These are phyloP conservation scores for Leucosporidium scottii DNA, from an alignment of 768 basidiomycete species.

Conservation along the genomic window DNA sequence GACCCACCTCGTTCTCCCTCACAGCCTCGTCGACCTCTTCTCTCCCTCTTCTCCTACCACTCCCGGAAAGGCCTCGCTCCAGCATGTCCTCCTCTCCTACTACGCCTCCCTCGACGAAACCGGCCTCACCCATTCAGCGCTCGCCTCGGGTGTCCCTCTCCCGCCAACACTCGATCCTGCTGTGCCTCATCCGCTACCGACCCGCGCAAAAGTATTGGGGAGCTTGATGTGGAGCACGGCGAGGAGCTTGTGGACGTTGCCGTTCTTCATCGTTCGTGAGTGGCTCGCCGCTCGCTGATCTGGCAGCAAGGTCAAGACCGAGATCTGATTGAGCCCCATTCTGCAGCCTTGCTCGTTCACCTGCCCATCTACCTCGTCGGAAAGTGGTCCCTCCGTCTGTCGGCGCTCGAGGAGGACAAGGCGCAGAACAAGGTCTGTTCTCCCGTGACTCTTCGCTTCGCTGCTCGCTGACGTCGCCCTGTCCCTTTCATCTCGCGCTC, in stretches of 20 bases:
- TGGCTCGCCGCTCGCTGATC: too few species aligned
- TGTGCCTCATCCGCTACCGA: slow-evolving; percentile 56
- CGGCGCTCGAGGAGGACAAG: slow-evolving; percentile 86
- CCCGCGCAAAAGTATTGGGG: slow-evolving; percentile 45
- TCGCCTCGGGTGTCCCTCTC: slow-evolving; percentile 68
- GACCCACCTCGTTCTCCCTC: background rate
- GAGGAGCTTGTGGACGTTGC: slow-evolving; percentile 46
- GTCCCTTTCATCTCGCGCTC: slow-evolving; percentile 68
- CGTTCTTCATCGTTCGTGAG: slow-evolving; percentile 70
- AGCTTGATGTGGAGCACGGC: too few species aligned
- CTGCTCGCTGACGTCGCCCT: slow-evolving; percentile 67
- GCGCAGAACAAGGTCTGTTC: slow-evolving; percentile 84
- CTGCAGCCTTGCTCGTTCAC: slow-evolving; percentile 52
- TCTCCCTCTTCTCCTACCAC: slow-evolving; percentile 9
- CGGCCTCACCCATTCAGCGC: slow-evolving; percentile 72
- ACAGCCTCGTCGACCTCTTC: slow-evolving; percentile 25
- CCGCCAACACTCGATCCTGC: slow-evolving; percentile 75
- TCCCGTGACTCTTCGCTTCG: slow-evolving; percentile 64
- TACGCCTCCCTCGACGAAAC: slow-evolving; percentile 75
- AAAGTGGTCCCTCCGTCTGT: slow-evolving; percentile 62
- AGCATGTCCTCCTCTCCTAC: slow-evolving; percentile 67
- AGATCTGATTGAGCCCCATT: too few species aligned
- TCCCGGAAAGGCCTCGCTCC: slow-evolving; percentile 1
- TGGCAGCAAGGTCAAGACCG: too few species aligned
- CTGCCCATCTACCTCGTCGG: slow-evolving; percentile 68